Percentiles rank a stretch among this genome's conserved stretches.
Evolutionary conservation across 768 basidiomycete species (phyloP).

Genomic region (Filobasidium floriforme): DNA sequence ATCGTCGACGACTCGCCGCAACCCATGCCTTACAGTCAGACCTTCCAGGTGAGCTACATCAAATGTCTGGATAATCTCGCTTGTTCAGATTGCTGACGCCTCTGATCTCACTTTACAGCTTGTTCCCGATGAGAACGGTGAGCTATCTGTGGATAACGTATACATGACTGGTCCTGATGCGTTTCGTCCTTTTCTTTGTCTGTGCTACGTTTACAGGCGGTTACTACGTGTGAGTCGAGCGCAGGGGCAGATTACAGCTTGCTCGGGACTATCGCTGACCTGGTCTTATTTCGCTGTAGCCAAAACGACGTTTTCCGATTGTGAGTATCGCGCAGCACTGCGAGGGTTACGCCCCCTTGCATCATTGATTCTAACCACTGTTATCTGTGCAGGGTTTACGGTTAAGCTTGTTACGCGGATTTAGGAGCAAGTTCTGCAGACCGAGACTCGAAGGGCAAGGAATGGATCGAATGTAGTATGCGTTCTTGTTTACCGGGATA

Average conservation of each 20-base stretch:
- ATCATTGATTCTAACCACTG: neutral
- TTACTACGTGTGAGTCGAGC: conserved; percentile 17
- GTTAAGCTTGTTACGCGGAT: neutral
- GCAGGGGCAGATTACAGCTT: conserved; percentile 15
- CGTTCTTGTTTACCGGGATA: too few relatives aligned
- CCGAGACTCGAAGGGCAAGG: too few relatives aligned
- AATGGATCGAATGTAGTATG: too few relatives aligned
- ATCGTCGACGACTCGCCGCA: conserved; percentile 71
- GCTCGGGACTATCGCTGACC: neutral
- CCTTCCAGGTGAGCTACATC: conserved; percentile 61
- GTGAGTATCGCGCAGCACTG: conserved; percentile 27
- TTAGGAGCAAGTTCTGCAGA: too few relatives aligned
- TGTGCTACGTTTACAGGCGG: conserved; percentile 2
- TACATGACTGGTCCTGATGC: neutral
- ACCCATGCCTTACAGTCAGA: conserved; percentile 82
- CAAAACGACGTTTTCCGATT: conserved; percentile 82
- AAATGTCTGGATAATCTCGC: neutral
- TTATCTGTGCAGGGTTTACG: neutral
- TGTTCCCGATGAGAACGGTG: conserved; percentile 62
- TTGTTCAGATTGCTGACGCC: neutral
- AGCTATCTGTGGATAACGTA: conserved; percentile 54
- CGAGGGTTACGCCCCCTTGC: neutral
- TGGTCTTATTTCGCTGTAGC: conserved; percentile 45
- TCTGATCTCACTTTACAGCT: conserved; percentile 45
- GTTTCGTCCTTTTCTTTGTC: neutral